A percentile compares a stretch with the other conserved stretches of the same genome.
Evolutionary conservation across 116 monocot genomes (phyloP).

Genomic region (Dioscorea cayenensis): DNA sequence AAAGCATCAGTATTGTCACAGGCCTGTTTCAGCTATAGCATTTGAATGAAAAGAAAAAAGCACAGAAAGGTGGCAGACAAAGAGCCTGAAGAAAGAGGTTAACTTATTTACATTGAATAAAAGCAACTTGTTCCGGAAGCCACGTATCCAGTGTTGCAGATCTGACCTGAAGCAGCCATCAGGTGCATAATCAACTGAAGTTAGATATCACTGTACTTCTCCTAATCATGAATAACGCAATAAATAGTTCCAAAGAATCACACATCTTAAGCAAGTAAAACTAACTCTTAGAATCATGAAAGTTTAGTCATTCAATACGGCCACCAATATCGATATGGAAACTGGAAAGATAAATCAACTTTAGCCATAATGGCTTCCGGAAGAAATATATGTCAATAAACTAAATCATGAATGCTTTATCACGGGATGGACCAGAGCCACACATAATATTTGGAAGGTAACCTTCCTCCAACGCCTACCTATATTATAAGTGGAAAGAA

Average conservation of each 20-base stretch:
- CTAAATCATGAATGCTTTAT: no score
- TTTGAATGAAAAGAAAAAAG: not conserved
- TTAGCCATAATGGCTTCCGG: not conserved
- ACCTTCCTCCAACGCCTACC: no score
- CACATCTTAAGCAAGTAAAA: not conserved
- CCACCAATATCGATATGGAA: no score
- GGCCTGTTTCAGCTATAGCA: not conserved
- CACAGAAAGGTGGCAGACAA: not conserved
- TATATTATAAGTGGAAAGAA: no score
- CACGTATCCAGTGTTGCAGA: conserved; percentile 95
- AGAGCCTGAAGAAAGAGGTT: not conserved
- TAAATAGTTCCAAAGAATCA: not conserved
- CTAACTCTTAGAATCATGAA: not conserved
- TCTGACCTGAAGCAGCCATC: conserved; percentile 48
- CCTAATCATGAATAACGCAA: not conserved
- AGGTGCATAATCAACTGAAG: not conserved
- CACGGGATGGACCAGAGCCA: no score
- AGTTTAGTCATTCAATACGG: not conserved
- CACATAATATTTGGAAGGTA: no score
- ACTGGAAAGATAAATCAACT: not conserved
- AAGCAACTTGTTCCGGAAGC: conserved; percentile 96
- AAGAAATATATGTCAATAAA: no score
- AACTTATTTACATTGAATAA: conserved; percentile 70
- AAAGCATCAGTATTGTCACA: not conserved
- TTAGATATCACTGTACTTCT: not conserved